Evolutionary conservation across 371 early-diverging fungal genomes (phyloP).

Genomic region (Mucor indicus): DNA sequence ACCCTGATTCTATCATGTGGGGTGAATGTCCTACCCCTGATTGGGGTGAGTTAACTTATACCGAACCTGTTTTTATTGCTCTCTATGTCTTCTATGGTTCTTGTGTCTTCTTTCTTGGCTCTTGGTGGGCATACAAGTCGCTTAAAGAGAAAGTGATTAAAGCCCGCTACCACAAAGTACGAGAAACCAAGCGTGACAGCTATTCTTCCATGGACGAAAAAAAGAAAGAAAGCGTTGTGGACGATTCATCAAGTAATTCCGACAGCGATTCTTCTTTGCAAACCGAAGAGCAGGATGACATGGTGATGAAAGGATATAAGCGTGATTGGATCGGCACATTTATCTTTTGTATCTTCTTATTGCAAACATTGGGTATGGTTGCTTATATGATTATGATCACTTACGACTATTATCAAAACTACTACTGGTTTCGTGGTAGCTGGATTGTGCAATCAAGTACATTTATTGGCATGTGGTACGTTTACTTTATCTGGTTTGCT

Average conservation of each 20-base stretch:
- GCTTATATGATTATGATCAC: conserved; percentile 37
- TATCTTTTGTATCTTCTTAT: conserved; percentile 17
- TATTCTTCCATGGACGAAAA: conserved; percentile 1
- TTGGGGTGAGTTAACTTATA: conserved; percentile 38
- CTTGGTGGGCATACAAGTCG: conserved; percentile 65
- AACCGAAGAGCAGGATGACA: conserved; percentile 19
- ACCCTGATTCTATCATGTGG: conserved; percentile 44
- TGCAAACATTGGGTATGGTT: conserved; percentile 40
- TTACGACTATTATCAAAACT: conserved; percentile 37
- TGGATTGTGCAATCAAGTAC: conserved; percentile 36
- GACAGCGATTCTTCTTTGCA: conserved; percentile 3
- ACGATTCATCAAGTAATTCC: not conserved
- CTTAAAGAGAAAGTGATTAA: conserved; percentile 20
- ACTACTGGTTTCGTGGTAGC: conserved; percentile 28
- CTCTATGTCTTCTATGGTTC: conserved; percentile 58
- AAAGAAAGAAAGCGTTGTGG: too few species aligned
- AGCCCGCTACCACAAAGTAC: conserved; percentile 3
- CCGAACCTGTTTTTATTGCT: conserved; percentile 45
- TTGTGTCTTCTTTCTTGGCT: conserved; percentile 47
- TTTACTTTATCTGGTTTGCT: conserved; percentile 65
- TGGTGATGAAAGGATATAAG: conserved; percentile 39
- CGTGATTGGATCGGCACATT: conserved; percentile 28
- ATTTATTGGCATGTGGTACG: conserved; percentile 62
- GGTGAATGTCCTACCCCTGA: conserved; percentile 51
- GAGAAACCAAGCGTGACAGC: conserved; percentile 7